These are phyloP conservation scores for Hericium erinaceus DNA, from an alignment of 768 basidiomycete genomes.

Conservation along the genomic window DNA sequence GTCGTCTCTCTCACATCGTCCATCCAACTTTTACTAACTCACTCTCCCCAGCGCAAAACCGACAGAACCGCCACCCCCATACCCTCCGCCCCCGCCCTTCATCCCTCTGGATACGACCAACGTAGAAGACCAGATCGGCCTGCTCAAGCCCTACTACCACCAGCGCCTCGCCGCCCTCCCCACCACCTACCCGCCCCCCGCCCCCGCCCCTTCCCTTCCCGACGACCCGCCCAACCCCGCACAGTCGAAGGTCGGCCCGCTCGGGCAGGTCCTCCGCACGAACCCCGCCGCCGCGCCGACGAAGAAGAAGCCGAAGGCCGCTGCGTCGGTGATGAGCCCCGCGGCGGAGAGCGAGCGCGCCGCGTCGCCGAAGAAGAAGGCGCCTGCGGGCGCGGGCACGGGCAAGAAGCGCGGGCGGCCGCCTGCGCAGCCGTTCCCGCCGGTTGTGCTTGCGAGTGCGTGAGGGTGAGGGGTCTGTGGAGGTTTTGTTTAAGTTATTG, in stretches of 20 bases:
- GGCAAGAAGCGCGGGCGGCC: conserved; percentile 15
- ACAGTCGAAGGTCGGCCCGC: conserved; percentile 68
- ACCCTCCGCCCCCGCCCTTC: conserved; percentile 78
- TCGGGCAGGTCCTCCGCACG: conserved; percentile 63
- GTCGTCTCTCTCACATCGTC: conserved; percentile 20
- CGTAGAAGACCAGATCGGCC: conserved; percentile 73
- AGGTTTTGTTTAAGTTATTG: no score
- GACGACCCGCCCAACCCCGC: conserved; percentile 54
- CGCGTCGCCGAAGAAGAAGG: conserved; percentile 14
- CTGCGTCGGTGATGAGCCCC: conserved; percentile 1
- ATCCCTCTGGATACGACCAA: conserved; percentile 56
- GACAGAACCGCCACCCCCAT: conserved; percentile 70
- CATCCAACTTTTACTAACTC: neutral
- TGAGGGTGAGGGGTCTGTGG: conserved; percentile 1
- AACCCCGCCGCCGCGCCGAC: conserved; percentile 31
- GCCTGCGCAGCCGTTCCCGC: conserved; percentile 15
- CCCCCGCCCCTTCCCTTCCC: conserved; percentile 27
- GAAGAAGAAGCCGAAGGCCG: conserved; percentile 51
- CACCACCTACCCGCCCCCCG: conserved; percentile 11
- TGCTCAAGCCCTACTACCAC: conserved; percentile 72
- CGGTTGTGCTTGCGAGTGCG: conserved; percentile 24
- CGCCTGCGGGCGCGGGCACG: conserved; percentile 3
- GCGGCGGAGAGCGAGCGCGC: neutral
- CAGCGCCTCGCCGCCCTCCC: conserved; percentile 33
- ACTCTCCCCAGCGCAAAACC: conserved; percentile 41